phyloP scores from a whole-genome alignment of 306 rosid species.

The Quercus gilva region DNA sequence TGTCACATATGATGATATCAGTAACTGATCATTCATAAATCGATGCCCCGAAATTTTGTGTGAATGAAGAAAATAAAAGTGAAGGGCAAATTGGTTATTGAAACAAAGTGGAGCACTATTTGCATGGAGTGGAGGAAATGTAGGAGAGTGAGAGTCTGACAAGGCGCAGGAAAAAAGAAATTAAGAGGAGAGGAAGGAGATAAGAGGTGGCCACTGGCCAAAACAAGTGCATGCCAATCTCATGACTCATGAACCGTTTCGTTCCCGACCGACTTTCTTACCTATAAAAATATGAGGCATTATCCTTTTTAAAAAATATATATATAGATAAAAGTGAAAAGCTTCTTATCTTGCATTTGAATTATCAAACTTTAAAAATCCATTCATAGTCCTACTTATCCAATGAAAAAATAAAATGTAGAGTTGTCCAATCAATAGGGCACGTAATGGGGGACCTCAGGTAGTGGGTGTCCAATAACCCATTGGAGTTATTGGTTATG shows the following conservation, averaged over 20 bases:
- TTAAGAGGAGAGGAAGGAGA: slow-evolving; percentile 2
- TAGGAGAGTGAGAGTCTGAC: slow-evolving; percentile 57
- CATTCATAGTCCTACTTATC: neutral
- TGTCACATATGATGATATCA: too few relatives aligned
- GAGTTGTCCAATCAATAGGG: slow-evolving; percentile 23
- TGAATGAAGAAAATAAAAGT: neutral
- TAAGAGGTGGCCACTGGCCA: slow-evolving; percentile 2
- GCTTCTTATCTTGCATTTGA: neutral
- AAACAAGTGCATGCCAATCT: neutral
- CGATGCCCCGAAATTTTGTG: neutral
- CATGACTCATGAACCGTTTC: slow-evolving; percentile 22
- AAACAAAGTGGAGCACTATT: neutral
- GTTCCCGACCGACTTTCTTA: neutral
- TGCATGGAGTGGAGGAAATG: slow-evolving; percentile 7
- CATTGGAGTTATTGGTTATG: slow-evolving; percentile 38
- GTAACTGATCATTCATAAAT: too few relatives aligned
- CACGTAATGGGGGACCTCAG: slow-evolving; percentile 24
- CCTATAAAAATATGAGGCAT: too few relatives aligned
- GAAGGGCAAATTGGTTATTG: neutral
- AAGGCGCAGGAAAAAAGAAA: slow-evolving; percentile 41
- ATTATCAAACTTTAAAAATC: neutral
- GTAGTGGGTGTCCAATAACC: slow-evolving; percentile 43
- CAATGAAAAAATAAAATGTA: neutral
- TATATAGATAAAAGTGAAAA: neutral
- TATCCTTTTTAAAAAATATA: too few relatives aligned